Base-by-base conservation (phyloP, 306 rosid genomes). In the Medicago truncatula region DNA sequence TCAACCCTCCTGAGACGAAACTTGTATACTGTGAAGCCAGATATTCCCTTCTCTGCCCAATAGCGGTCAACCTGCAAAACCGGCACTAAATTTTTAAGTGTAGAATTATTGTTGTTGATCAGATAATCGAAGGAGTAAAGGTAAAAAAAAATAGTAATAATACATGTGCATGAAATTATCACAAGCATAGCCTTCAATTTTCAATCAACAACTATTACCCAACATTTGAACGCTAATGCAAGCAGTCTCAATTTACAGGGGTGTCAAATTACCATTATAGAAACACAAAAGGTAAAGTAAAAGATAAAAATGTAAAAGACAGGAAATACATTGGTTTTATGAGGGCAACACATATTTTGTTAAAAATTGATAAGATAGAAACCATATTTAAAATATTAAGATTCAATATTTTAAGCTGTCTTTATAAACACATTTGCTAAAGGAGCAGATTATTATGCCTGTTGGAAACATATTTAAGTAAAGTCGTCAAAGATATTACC, bases 11-110 rank as follows among this genome's bases (percentile, higher is more conserved):
- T 86, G 58, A 95, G 91, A 65, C 97, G 86, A 87, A 71, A 95
- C 87, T 95, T 95, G 43, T 57, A 95, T 36, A 95, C 96, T 7
- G 96, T 95, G 84, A 85, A 95, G 46, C 99, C 99, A 77, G 99
- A 89, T 69, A 90, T 72, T 80, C 99, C 99, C 86, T 92, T 90
- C 67, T 92, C 99, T 23, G 91, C 93, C 99, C 99, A 92, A 82
- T 85, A 88, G 16, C 83, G 67, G 63, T 84, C 90, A 78, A 95
- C 99, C 98, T 95, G 84, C 53, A 82, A 82, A 75, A 43, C 53
- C 64, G 18, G 53, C 28, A 60, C 39, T 57, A 18, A 18, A 38
- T 21, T 60, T 23, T 75, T 41, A 10, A 67, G 53, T 67, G 36
- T 17, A 50, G 50, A 65, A 40, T 17, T 17, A 39, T 17, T 39